phyloP scores from a whole-genome alignment of 2,329 filamentous ascomycete species.

The Diaporthe capsici region DNA sequence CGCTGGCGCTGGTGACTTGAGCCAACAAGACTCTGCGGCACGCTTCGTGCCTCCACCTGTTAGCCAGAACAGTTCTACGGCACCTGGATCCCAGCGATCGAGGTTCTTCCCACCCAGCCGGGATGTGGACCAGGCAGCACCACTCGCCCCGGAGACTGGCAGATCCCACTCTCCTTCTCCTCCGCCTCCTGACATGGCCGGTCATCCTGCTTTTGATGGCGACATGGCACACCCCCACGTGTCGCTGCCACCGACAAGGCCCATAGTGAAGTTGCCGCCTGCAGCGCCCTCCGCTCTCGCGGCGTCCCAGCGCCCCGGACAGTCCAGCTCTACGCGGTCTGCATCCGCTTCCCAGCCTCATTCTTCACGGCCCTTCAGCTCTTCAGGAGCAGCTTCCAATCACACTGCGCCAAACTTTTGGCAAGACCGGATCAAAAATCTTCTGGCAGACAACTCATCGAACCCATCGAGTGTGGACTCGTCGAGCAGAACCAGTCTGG shows the following conservation, averaged over 20 bases:
- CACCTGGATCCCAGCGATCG: slow-evolving; percentile 53
- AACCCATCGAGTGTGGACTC: slow-evolving; percentile 74
- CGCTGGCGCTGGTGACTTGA: slow-evolving; percentile 5
- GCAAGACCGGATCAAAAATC: slow-evolving; percentile 84
- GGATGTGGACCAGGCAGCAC: slow-evolving; percentile 30
- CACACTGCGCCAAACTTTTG: slow-evolving; percentile 52
- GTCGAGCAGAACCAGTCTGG: slow-evolving; percentile 76
- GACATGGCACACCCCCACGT: slow-evolving; percentile 77
- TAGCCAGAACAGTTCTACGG: slow-evolving; percentile 21
- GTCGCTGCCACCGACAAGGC: slow-evolving; percentile 77
- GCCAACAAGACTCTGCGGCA: slow-evolving; percentile 26
- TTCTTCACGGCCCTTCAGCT: slow-evolving; percentile 46
- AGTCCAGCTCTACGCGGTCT: slow-evolving; percentile 53
- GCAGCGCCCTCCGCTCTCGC: slow-evolving; percentile 57
- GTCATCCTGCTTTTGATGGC: slow-evolving; percentile 80
- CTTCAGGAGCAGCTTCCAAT: slow-evolving; percentile 39
- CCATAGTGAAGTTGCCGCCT: slow-evolving; percentile 86
- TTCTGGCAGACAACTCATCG: slow-evolving; percentile 50
- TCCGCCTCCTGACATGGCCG: slow-evolving; percentile 78
- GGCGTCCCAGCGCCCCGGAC: slow-evolving; percentile 45
- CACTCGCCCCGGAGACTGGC: slow-evolving; percentile 52
- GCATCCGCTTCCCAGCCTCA: slow-evolving; percentile 52
- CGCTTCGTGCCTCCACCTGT: slow-evolving; percentile 18
- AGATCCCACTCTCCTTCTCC: slow-evolving; percentile 74
- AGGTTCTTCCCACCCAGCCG: slow-evolving; percentile 71